Conservation (phyloP, 495 filamentous ascomycete species). For the Chaetomium tenue region DNA sequence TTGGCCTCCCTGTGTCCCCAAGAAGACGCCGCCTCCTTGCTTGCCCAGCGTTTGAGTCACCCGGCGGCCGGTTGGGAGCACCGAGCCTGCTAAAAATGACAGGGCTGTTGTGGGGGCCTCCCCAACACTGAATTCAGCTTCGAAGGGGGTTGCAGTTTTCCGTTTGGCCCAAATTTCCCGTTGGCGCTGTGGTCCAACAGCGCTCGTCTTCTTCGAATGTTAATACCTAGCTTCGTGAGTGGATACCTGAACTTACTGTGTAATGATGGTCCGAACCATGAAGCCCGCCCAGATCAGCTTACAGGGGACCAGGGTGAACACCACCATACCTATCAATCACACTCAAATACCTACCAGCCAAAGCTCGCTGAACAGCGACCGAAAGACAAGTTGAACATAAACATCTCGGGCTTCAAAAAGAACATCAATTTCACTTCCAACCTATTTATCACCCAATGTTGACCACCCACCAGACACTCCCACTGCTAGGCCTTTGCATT, state of each 20-base stretch:
- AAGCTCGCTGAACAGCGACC: no score
- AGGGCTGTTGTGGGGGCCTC: not conserved
- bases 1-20: no score
- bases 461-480: not conserved
- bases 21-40: slow-evolving; percentile 2
- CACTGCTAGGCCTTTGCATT: not conserved
- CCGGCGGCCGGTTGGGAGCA: not conserved
- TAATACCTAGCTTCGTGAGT: no score
- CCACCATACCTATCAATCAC: no score
- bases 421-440: no score
- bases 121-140: no score
- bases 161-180: not conserved
- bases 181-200: not conserved
- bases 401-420: no score
- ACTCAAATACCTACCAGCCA: no score
- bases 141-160: not conserved
- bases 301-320: not conserved
- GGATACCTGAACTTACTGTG: no score
- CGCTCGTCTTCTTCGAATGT: not conserved
- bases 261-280: no score
- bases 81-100: not conserved
- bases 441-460: not conserved
- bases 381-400: no score
- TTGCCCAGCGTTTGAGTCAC: slow-evolving; percentile 10
- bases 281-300: no score